Conservation (phyloP, 306 rosid species). For the Lotus japonicus region DNA sequence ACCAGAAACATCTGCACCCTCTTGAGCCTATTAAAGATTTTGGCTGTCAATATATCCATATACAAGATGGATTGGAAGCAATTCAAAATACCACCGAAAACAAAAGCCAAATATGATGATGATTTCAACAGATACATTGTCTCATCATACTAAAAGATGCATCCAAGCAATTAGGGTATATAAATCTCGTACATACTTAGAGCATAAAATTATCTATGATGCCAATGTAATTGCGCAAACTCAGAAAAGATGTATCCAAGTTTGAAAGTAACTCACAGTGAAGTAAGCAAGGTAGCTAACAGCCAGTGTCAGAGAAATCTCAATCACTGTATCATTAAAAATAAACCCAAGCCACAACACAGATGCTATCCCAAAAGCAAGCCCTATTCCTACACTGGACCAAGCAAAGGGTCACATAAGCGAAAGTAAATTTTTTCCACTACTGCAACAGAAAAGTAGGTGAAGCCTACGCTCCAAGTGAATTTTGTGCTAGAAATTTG, state of each 20-base stretch:
- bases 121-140: conserved; percentile 1
- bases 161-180: not conserved
- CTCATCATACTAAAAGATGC: conserved; percentile 11
- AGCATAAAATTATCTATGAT: too few relatives aligned
- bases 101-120: not conserved
- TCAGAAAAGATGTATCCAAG: not conserved
- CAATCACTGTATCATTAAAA: conserved; percentile 93
- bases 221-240: too few relatives aligned
- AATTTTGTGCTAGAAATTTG: conserved; percentile 58
- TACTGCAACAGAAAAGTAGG: conserved; percentile 26
- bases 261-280: conserved; percentile 61
- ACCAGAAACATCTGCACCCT: conserved; percentile 71
- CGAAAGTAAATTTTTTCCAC: conserved; percentile 11
- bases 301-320: conserved; percentile 78
- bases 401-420: conserved; percentile 26
- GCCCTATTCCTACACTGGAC: conserved; percentile 89
- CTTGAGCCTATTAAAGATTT: conserved; percentile 65
- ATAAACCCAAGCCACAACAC: conserved; percentile 88
- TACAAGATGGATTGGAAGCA: conserved; percentile 1
- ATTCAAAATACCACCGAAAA: conserved; percentile 8
- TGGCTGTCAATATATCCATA: conserved; percentile 12
- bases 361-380: conserved; percentile 85
- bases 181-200: too few relatives aligned
- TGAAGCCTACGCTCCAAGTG: conserved; percentile 86
- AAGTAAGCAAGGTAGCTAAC: conserved; percentile 87